Conservation (phyloP, 495 filamentous ascomycete genomes). For the Penicillium flavigenum region DNA sequence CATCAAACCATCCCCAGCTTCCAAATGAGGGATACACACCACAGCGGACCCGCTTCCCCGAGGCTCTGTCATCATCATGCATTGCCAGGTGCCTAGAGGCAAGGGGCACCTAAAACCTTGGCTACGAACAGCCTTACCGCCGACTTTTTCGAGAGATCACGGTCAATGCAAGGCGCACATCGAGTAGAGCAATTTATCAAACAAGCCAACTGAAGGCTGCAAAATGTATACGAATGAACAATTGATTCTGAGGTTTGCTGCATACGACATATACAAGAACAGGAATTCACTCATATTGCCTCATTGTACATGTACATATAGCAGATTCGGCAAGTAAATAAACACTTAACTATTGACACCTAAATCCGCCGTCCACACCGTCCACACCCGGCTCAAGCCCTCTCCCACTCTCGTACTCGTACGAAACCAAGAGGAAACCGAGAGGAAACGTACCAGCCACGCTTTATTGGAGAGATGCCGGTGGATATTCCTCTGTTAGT, state of each 20-base stretch:
- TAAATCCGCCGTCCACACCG: not conserved
- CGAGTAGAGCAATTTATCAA: not conserved
- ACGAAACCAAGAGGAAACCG: constrained; percentile 4
- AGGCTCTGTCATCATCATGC: not conserved
- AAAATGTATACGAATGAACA: too few relatives aligned
- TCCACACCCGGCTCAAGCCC: not conserved
- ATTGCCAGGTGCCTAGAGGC: constrained; percentile 1
- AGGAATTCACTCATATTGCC: too few relatives aligned
- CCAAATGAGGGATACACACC: not conserved
- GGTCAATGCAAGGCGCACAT: not conserved
- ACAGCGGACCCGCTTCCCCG: not conserved
- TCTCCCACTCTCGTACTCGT: constrained; percentile 17
- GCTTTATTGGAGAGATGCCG: constrained; percentile 5
- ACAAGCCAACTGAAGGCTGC: too few relatives aligned
- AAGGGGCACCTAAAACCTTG: constrained; percentile 2
- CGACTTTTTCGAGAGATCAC: not conserved
- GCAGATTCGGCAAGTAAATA: not conserved
- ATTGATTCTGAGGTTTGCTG: too few relatives aligned
- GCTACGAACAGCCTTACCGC: not conserved
- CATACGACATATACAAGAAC: too few relatives aligned
- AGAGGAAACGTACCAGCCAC: not conserved
- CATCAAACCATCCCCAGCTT: not conserved
- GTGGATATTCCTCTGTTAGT: constrained; percentile 14
- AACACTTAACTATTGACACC: not conserved
- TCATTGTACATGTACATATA: not conserved